Conservation (phyloP, 1,139 yeast genomes). For the Blastobotrys apis region DNA sequence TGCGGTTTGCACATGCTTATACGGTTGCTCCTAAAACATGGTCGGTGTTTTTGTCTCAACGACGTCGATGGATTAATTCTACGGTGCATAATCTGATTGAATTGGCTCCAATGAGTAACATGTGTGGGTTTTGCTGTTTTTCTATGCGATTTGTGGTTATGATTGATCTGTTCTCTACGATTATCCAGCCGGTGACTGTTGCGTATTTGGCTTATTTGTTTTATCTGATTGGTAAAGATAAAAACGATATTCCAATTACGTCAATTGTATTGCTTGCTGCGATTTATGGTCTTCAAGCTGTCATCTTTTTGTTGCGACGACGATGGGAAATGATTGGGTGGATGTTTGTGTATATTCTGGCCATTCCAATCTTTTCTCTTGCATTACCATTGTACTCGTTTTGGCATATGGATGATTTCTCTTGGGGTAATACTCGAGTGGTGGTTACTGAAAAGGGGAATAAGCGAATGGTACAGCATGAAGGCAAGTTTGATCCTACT, state of each 20-base stretch:
- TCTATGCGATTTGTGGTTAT: constrained; percentile 42
- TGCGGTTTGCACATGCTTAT: constrained; percentile 40
- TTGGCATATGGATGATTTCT: constrained; percentile 45
- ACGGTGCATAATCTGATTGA: constrained; percentile 42
- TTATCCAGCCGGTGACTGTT: constrained; percentile 42
- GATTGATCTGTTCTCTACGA: constrained; percentile 39
- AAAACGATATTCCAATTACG: constrained; percentile 36
- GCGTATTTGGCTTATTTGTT: constrained; percentile 41
- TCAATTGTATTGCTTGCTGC: constrained; percentile 39
- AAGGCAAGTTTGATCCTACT: constrained; percentile 40
- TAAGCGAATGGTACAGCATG: constrained; percentile 35
- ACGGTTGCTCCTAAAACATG: constrained; percentile 44
- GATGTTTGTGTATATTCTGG: constrained; percentile 41
- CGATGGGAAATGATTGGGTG: constrained; percentile 45
- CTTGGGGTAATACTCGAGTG: constrained; percentile 45
- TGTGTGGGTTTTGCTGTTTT: constrained; percentile 44
- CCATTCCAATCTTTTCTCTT: constrained; percentile 40
- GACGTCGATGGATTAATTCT: constrained; percentile 45
- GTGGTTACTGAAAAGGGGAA: constrained; percentile 42
- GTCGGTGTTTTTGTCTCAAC: constrained; percentile 41
- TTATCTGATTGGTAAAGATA: constrained; percentile 32
- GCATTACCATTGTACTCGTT: constrained; percentile 40
- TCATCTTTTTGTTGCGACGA: constrained; percentile 38
- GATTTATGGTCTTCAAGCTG: constrained; percentile 41
- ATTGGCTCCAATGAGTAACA: constrained; percentile 38